Conservation (phyloP, 129 eudicot genomes). For the Centella asiatica region DNA sequence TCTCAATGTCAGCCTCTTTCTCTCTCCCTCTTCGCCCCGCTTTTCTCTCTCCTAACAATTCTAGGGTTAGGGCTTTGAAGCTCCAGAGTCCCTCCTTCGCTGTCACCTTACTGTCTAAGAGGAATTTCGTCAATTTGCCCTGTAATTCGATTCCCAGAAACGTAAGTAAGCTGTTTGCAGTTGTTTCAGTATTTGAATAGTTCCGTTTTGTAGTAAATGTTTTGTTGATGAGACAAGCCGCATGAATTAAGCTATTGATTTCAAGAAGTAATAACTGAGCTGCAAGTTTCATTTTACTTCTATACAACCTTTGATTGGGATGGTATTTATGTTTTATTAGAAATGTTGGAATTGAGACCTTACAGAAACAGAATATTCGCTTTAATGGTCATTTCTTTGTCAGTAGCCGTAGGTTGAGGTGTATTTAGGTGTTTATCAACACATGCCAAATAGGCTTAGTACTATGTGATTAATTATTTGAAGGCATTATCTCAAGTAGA, state of each 20-base stretch:
- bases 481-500: neutral
- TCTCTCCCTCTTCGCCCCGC: conserved; percentile 23
- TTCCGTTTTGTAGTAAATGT: neutral
- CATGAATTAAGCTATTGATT: neutral
- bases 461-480: neutral
- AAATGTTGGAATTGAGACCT: no score
- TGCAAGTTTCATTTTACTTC: no score
- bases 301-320: no score
- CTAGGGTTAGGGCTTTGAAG: conserved; percentile 20
- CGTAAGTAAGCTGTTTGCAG: conserved; percentile 18
- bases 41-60: conserved; percentile 6
- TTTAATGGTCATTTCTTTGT: neutral
- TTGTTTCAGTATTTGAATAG: neutral
- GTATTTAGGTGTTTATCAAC: neutral
- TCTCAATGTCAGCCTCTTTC: conserved; percentile 23
- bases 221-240: neutral
- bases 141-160: conserved; percentile 18
- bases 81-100: conserved; percentile 4
- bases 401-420: neutral
- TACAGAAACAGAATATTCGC: neutral
- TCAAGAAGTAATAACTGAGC: neutral
- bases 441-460: no score
- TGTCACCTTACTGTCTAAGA: neutral
- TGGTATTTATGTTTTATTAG: no score
- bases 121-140: conserved; percentile 4